Base-by-base conservation (phyloP, 805 yeast genomes). In the Wickerhamomyces bovis region DNA sequence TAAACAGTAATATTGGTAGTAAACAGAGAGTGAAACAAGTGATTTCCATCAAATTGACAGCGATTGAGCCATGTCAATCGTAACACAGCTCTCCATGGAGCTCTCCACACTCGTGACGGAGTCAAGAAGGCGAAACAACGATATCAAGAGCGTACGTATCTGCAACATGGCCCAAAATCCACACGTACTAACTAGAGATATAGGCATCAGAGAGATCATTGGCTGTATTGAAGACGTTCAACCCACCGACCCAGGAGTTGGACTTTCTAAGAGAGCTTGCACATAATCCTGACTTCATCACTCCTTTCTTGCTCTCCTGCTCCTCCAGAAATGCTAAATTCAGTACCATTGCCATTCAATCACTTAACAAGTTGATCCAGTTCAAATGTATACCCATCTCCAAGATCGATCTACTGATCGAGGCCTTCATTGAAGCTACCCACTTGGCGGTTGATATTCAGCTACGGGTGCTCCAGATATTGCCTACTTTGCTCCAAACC, bases 391-490 rank as follows among this genome's bases (percentile, higher is more conserved):
- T 92, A 11, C 81, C 90, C 0, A 66, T 70, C 0, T 66, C 69
- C 3, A 72, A 78, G 40, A 57, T 83, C 18, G 72, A 71, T 18
- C 75, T 75, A 6, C 71, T 92, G 7, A 66, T 92, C 19, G 83
- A 79, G 36, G 81, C 89, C 0, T 71, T 89, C 30, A 71, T 74
- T 28, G 90, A 86, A 47, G 87, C 95, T 0, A 78, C 92, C 0
- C 81, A 81, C 55, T 68, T 85, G 13, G 85, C 94, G 0, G 72
- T 79, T 22, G 97, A 90, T 38, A 83, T 88, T 41, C 97, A 92
- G 64, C 73, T 94, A 51, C 87, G 89, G 59, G 82, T 89, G 12
- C 67, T 92, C 35, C 99, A 92, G 66, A 72, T 87, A 12, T 70
- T 92, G 20, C 97, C 97, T 0, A 71, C 81, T 2, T 68, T 92